Evolutionary conservation across 164 flowering plant genomes (phyloP).

Genomic region (Echeveria elegans): DNA sequence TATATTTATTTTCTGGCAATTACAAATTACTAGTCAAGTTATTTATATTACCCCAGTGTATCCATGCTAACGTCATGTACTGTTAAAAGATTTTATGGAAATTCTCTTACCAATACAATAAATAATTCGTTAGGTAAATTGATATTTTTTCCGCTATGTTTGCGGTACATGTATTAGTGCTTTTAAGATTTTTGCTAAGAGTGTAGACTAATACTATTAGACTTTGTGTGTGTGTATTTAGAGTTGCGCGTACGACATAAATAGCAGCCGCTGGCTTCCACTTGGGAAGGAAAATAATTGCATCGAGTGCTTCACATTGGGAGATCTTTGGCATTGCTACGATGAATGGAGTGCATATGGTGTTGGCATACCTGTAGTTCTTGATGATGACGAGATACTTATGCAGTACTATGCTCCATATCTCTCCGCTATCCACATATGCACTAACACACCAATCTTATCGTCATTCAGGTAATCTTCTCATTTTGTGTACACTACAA

Average conservation of each 20-base stretch:
- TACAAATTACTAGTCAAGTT: too few relatives aligned
- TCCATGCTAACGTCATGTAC: too few relatives aligned
- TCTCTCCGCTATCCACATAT: constrained; percentile 40
- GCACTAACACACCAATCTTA: constrained; percentile 18
- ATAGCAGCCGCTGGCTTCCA: constrained; percentile 28
- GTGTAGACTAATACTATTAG: too few relatives aligned
- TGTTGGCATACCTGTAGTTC: constrained; percentile 20
- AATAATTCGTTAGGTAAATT: too few relatives aligned
- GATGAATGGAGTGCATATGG: constrained; percentile 55
- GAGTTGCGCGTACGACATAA: constrained; percentile 20
- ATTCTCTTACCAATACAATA: too few relatives aligned
- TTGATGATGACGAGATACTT: constrained; percentile 19
- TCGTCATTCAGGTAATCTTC: constrained; percentile 17
- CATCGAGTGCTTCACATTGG: constrained; percentile 32
- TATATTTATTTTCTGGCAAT: too few relatives aligned
- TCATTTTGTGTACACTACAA: not conserved
- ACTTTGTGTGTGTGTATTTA: too few relatives aligned
- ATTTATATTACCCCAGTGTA: too few relatives aligned
- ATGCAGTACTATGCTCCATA: constrained; percentile 31
- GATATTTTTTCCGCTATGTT: too few relatives aligned
- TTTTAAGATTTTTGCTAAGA: too few relatives aligned
- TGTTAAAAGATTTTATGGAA: too few relatives aligned
- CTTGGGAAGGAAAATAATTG: constrained; percentile 16
- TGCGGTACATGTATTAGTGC: too few relatives aligned
- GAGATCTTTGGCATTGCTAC: constrained; percentile 41